Evolutionary conservation across 2,329 filamentous ascomycete species (phyloP).

Genomic region (Calonectria leucothoes): DNA sequence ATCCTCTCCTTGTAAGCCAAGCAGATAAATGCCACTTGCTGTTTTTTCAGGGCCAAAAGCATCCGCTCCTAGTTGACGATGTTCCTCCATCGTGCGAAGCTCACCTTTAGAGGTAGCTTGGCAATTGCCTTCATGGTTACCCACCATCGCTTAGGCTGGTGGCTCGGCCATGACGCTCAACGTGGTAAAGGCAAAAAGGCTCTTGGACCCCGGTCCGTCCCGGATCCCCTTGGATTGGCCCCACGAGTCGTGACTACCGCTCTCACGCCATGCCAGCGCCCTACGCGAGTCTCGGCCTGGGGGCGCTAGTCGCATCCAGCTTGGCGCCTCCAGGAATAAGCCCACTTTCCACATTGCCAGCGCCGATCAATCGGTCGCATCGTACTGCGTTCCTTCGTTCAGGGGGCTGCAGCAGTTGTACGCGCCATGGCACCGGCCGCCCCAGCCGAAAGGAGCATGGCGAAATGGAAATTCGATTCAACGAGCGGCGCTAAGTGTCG

Average conservation of each 20-base stretch:
- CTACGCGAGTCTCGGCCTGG: background rate
- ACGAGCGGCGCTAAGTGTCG: background rate
- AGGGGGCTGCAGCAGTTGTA: background rate
- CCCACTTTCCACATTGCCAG: background rate
- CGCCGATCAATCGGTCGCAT: background rate
- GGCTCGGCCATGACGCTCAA: background rate
- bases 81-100: background rate
- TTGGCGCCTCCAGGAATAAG: background rate
- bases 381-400: background rate
- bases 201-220: background rate
- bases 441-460: background rate
- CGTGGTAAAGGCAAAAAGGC: background rate
- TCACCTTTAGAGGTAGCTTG: background rate
- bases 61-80: background rate
- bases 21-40: background rate
- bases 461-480: background rate
- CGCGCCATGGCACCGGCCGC: background rate
- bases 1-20: no score
- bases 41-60: background rate
- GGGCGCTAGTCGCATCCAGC: background rate
- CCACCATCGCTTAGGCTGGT: background rate
- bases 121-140: background rate
- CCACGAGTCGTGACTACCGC: background rate
- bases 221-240: background rate
- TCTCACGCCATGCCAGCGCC: background rate